Conservation (phyloP, 495 filamentous ascomycete species). For the Aspergillus steynii region DNA sequence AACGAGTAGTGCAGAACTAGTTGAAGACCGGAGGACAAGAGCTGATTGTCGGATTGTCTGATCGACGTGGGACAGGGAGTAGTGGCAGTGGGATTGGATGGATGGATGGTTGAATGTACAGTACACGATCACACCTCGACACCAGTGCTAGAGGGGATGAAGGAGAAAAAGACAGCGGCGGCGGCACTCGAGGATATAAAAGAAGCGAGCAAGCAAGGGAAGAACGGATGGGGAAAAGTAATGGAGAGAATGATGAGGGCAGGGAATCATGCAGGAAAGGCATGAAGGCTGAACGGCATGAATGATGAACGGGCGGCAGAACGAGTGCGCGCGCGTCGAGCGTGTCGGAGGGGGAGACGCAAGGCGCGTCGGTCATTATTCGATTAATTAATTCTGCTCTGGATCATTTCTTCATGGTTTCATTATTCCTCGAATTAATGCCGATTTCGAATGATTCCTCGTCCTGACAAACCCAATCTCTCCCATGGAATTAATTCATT, state of each 20-base stretch:
- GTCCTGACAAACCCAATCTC: too few species aligned
- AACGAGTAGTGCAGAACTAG: neutral
- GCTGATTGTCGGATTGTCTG: neutral
- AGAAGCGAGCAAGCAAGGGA: neutral
- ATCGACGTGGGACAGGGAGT: neutral
- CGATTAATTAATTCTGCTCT: too few species aligned
- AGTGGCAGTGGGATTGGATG: neutral
- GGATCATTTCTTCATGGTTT: neutral
- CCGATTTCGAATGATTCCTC: too few species aligned
- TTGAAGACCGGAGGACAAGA: neutral
- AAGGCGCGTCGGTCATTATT: neutral
- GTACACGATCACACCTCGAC: slow-evolving; percentile 6
- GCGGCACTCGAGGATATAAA: slow-evolving; percentile 12
- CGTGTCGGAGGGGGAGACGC: too few species aligned
- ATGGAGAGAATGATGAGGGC: slow-evolving; percentile 11
- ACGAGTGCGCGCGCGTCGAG: too few species aligned
- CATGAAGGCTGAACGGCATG: neutral
- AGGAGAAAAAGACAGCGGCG: slow-evolving; percentile 9
- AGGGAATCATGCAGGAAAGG: slow-evolving; percentile 2
- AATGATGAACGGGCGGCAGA: too few species aligned
- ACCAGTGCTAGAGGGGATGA: slow-evolving; percentile 9
- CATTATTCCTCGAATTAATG: neutral
- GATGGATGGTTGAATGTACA: neutral
- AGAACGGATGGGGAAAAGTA: slow-evolving; percentile 1
- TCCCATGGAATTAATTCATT: too few species aligned